A percentile compares a stretch with the other conserved stretches of the same genome.
Evolutionary conservation across 2,329 filamentous ascomycete genomes (phyloP).

Genomic region (Sarocladiaceae sp.): DNA sequence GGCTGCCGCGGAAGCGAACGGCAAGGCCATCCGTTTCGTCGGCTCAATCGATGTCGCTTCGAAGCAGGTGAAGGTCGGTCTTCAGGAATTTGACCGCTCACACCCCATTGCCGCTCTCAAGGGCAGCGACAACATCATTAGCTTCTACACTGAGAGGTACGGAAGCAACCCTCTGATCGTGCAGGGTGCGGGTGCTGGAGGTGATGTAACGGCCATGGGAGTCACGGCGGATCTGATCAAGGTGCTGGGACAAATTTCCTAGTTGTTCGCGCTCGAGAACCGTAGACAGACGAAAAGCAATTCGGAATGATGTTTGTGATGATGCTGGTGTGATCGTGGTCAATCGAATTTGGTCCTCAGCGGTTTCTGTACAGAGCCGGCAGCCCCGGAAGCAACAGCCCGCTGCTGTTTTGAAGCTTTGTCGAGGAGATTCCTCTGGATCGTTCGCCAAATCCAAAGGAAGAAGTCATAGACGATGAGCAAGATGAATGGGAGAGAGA

Average conservation of each 20-base stretch:
- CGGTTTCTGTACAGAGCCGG: constrained; percentile 1
- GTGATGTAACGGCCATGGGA: constrained; percentile 95
- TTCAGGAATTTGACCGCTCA: constrained; percentile 81
- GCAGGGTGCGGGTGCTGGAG: constrained; percentile 89
- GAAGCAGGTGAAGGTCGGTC: constrained; percentile 80
- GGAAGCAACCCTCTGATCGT: constrained; percentile 86
- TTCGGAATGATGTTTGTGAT: background rate
- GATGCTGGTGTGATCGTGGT: background rate
- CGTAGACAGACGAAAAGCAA: constrained; percentile 3
- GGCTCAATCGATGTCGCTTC: constrained; percentile 83
- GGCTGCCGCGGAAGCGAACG: constrained; percentile 73
- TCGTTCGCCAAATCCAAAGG: constrained; percentile 45
- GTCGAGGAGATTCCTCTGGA: background rate
- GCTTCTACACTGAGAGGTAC: constrained; percentile 95
- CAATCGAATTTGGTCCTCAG: constrained; percentile 4
- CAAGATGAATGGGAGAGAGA: constrained; percentile 39
- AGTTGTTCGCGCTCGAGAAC: constrained; percentile 15
- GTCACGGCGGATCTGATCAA: constrained; percentile 92
- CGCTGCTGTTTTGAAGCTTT: background rate
- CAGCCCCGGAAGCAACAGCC: background rate
- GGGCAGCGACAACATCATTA: constrained; percentile 98
- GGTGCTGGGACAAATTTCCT: constrained; percentile 65
- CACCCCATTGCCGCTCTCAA: constrained; percentile 91
- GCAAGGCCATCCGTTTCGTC: constrained; percentile 90
- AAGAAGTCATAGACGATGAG: constrained; percentile 44